Evolutionary conservation across 2,329 filamentous ascomycete genomes (phyloP).

Genomic region (Colletotrichum sp.): DNA sequence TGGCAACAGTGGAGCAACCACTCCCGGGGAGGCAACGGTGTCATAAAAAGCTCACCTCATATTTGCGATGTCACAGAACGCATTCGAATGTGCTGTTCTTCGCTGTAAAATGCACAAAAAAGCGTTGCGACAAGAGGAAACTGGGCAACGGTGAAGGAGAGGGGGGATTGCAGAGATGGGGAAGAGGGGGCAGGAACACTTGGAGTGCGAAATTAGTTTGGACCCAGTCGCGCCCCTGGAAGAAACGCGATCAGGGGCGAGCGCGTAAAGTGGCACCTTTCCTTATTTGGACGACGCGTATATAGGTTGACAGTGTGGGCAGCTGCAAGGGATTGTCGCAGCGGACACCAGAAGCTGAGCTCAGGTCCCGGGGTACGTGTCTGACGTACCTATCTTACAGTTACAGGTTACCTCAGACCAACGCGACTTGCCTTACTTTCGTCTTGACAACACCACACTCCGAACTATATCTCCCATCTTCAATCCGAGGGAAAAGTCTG

Average conservation of each 20-base stretch:
- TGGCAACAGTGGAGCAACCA: background rate
- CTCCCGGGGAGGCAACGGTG: too few species aligned
- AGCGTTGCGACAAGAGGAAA: background rate
- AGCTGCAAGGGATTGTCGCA: background rate
- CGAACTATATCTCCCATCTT: background rate
- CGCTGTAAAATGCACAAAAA: background rate
- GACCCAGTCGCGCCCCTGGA: constrained; percentile 14
- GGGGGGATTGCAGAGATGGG: background rate
- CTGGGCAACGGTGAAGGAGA: background rate
- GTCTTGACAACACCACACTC: background rate
- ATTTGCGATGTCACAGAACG: background rate
- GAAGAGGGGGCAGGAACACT: constrained; percentile 1
- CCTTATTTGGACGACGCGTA: constrained; percentile 30
- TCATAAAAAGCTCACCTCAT: constrained; percentile 35
- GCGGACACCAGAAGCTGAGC: background rate
- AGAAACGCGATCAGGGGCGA: constrained; percentile 13
- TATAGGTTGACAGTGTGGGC: constrained; percentile 19
- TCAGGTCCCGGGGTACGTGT: constrained; percentile 2
- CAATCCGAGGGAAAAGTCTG: background rate
- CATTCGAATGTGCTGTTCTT: background rate
- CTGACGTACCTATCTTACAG: background rate
- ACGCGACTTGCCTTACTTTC: background rate
- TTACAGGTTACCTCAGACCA: background rate
- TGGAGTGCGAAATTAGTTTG: constrained; percentile 16
- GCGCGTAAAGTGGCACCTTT: constrained; percentile 53